phyloP scores from a whole-genome alignment of 2,329 filamentous ascomycete species.

The Trichothecium roseum region DNA sequence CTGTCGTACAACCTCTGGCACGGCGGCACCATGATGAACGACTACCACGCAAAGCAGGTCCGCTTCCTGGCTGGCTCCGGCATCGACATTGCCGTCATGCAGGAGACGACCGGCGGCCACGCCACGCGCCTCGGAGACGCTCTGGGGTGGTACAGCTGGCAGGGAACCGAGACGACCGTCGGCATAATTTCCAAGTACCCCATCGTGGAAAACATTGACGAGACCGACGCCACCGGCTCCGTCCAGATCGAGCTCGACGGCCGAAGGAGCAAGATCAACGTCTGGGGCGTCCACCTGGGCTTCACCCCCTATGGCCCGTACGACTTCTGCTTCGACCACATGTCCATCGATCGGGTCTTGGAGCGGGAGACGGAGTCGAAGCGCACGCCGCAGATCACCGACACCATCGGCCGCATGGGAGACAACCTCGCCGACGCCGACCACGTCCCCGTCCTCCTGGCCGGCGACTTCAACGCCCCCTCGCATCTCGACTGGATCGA shows the following conservation, averaged over 20 bases:
- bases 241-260: slow-evolving; percentile 24
- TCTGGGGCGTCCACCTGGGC: slow-evolving; percentile 26
- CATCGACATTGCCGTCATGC: slow-evolving; percentile 25
- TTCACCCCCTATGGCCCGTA: slow-evolving; percentile 31
- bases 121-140: slow-evolving; percentile 22
- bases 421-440: slow-evolving; percentile 17
- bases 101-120: slow-evolving; percentile 22
- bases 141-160: slow-evolving; percentile 27
- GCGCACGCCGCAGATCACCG: slow-evolving; percentile 25
- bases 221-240: slow-evolving; percentile 16
- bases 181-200: slow-evolving; percentile 28
- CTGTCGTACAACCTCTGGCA: slow-evolving; percentile 30
- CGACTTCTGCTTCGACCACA: slow-evolving; percentile 28
- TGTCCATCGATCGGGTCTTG: slow-evolving; percentile 20
- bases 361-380: slow-evolving; percentile 22
- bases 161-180: slow-evolving; percentile 19
- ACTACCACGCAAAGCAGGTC: slow-evolving; percentile 28
- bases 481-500: slow-evolving; percentile 31
- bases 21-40: slow-evolving; percentile 22
- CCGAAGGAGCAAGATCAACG: slow-evolving; percentile 17
- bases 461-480: slow-evolving; percentile 32
- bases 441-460: slow-evolving; percentile 22
- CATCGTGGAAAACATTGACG: slow-evolving; percentile 17
- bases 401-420: slow-evolving; percentile 22
- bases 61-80: slow-evolving; percentile 19